Conservation (phyloP, 306 rosid genomes). For the Begonia peltatifolia region DNA sequence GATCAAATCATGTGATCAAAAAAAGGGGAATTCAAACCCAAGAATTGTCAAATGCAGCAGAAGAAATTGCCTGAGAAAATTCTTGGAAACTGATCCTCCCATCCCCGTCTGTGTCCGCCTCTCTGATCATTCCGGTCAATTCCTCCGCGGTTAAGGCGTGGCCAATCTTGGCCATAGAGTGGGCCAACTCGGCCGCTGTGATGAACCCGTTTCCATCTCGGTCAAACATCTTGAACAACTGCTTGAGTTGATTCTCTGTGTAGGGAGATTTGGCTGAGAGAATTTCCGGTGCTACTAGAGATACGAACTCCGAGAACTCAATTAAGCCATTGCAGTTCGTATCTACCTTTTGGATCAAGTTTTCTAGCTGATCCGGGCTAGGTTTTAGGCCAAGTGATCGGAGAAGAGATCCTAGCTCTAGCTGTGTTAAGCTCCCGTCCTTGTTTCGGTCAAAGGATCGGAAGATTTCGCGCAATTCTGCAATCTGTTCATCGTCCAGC, state of each 20-base stretch:
- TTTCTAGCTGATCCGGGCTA: conserved; percentile 62
- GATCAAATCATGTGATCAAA: not conserved
- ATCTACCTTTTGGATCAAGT: conserved; percentile 56
- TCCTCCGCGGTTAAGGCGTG: conserved; percentile 63
- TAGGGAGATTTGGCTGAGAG: conserved; percentile 70
- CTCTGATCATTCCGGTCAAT: conserved; percentile 70
- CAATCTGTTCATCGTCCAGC: conserved; percentile 68
- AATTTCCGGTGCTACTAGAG: conserved; percentile 63
- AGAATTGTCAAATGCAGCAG: conserved; percentile 35
- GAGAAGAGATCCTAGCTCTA: conserved; percentile 69
- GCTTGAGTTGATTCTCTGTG: conserved; percentile 32
- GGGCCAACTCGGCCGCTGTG: conserved; percentile 62
- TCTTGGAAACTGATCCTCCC: conserved; percentile 71
- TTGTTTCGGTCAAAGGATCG: conserved; percentile 81
- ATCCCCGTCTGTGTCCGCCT: conserved; percentile 70
- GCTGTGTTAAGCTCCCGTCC: conserved; percentile 77
- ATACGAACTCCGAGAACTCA: conserved; percentile 73
- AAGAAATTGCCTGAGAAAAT: conserved; percentile 56
- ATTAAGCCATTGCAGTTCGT: conserved; percentile 66
- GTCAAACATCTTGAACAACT: conserved; percentile 59
- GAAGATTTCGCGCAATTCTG: conserved; percentile 67
- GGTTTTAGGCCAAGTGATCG: conserved; percentile 81
- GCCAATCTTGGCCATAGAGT: conserved; percentile 82
- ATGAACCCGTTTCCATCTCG: conserved; percentile 67
- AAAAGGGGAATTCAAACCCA: not conserved